A percentile compares a stretch with the other conserved stretches of the same genome.
These are phyloP conservation scores for Xylariaceae sp. DNA, from an alignment of 2,329 filamentous ascomycete species.

Conservation along the genomic window DNA sequence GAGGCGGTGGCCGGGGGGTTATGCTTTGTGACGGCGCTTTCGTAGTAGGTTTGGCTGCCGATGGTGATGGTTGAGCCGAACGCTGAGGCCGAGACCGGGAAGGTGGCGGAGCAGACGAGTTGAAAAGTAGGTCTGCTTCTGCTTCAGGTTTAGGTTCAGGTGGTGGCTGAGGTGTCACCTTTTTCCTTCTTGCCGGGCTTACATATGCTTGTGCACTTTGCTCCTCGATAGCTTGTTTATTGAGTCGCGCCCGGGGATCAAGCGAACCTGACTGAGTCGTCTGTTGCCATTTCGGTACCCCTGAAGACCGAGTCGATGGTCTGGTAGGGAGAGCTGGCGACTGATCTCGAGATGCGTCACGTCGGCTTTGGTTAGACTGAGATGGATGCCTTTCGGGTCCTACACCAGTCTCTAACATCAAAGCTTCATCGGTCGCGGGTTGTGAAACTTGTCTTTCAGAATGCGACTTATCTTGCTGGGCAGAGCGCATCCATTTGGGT, in stretches of 20 bases:
- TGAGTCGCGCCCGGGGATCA: constrained; percentile 65
- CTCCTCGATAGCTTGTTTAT: constrained; percentile 74
- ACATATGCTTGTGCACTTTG: constrained; percentile 83
- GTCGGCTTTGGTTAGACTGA: constrained; percentile 33
- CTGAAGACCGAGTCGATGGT: constrained; percentile 46
- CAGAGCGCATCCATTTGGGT: constrained; percentile 94
- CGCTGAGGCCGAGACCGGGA: constrained; percentile 25
- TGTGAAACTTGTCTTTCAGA: constrained; percentile 38
- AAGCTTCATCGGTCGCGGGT: constrained; percentile 69
- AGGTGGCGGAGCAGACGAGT: constrained; percentile 41
- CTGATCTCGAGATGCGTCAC: constrained; percentile 46
- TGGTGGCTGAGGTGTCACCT: constrained; percentile 56
- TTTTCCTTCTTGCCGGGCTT: constrained; percentile 81
- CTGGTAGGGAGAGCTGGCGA: constrained; percentile 52
- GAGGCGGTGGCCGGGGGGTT: constrained; percentile 50
- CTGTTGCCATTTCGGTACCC: constrained; percentile 64
- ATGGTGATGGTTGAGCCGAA: constrained; percentile 37
- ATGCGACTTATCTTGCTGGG: constrained; percentile 50
- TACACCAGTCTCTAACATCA: constrained; percentile 73
- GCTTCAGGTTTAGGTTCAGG: constrained; percentile 51
- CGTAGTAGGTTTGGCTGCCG: constrained; percentile 42
- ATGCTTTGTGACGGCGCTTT: constrained; percentile 48
- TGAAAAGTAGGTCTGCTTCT: constrained; percentile 68
- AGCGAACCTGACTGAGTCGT: constrained; percentile 42
- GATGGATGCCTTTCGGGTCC: constrained; percentile 53